These are phyloP conservation scores for Colletotrichum godetiae DNA, from an alignment of 2,329 filamentous ascomycete species.

Conservation along the genomic window DNA sequence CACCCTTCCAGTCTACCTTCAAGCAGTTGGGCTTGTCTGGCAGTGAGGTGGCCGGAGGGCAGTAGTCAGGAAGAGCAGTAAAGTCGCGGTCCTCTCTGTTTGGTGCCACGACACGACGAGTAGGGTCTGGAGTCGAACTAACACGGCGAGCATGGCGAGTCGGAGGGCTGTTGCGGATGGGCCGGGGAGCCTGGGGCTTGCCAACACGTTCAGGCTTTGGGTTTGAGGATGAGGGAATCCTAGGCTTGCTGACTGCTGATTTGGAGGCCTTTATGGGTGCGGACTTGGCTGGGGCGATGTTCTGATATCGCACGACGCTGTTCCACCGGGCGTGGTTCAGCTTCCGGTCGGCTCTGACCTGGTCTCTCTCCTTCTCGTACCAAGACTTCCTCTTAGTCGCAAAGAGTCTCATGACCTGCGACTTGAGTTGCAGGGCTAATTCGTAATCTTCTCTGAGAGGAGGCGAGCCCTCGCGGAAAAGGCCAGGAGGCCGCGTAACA, in stretches of 20 bases:
- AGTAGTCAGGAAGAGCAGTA: constrained; percentile 76
- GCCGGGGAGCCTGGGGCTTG: constrained; percentile 50
- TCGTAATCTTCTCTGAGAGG: constrained; percentile 66
- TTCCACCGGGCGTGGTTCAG: constrained; percentile 46
- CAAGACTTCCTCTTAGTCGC: constrained; percentile 57
- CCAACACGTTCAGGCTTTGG: constrained; percentile 46
- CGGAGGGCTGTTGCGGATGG: constrained; percentile 46
- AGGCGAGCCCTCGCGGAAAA: constrained; percentile 57
- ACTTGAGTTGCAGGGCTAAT: constrained; percentile 63
- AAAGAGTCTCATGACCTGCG: constrained; percentile 61
- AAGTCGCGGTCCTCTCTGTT: constrained; percentile 89
- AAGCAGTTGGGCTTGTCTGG: constrained; percentile 75
- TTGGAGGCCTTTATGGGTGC: constrained; percentile 37
- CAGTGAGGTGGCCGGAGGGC: constrained; percentile 75
- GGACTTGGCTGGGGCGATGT: constrained; percentile 57
- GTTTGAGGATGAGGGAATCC: constrained; percentile 34
- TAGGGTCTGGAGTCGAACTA: constrained; percentile 61
- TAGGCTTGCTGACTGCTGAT: constrained; percentile 28
- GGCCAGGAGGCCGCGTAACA: constrained; percentile 52
- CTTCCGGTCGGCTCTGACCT: constrained; percentile 60
- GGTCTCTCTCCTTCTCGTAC: constrained; percentile 62
- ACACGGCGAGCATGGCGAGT: constrained; percentile 46
- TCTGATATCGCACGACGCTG: constrained; percentile 46
- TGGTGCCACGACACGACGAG: constrained; percentile 66
- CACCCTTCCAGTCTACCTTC: constrained; percentile 90